These are phyloP conservation scores for Trichoderma lentiforme DNA, from an alignment of 2,329 filamentous ascomycete genomes.

Conservation along the genomic window DNA sequence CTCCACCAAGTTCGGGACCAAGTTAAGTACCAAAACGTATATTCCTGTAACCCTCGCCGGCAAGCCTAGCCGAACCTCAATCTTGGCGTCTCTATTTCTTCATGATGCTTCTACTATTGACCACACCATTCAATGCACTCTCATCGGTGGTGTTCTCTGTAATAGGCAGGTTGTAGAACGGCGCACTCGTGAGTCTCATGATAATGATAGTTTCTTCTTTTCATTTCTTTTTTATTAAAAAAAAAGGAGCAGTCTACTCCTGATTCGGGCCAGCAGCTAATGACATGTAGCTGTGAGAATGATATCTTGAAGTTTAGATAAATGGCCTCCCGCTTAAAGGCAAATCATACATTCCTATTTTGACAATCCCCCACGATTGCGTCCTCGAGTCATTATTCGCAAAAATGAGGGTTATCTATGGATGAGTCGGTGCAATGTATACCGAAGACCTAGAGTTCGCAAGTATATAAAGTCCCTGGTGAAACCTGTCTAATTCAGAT, in stretches of 20 bases:
- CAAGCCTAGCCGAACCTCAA: not conserved
- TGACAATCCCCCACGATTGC: not conserved
- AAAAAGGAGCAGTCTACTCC: not conserved
- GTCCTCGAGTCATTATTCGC: not conserved
- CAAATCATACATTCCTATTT: slow-evolving; percentile 11
- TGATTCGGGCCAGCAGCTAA: not conserved
- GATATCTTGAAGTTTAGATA: not conserved
- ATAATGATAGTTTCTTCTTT: not conserved
- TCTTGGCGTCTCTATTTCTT: not conserved
- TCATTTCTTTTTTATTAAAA: not conserved
- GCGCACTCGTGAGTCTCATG: not conserved
- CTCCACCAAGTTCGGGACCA: not conserved
- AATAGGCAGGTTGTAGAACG: slow-evolving; percentile 7
- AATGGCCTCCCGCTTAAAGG: not conserved
- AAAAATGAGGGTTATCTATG: not conserved
- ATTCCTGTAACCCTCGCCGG: not conserved
- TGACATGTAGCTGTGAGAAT: not conserved
- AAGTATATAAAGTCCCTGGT: slow-evolving; percentile 4
- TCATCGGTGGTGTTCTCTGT: not conserved
- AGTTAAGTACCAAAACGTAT: not conserved
- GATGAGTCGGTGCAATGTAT: not conserved
- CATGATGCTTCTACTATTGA: not conserved
- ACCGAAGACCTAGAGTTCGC: not conserved
- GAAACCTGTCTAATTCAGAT: not conserved
- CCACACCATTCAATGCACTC: not conserved